Evolutionary conservation across 176 grass and related monocot species (phyloP), one percentile per base, ranked within the genome.

Genomic region (Zea luxurians): DNA sequence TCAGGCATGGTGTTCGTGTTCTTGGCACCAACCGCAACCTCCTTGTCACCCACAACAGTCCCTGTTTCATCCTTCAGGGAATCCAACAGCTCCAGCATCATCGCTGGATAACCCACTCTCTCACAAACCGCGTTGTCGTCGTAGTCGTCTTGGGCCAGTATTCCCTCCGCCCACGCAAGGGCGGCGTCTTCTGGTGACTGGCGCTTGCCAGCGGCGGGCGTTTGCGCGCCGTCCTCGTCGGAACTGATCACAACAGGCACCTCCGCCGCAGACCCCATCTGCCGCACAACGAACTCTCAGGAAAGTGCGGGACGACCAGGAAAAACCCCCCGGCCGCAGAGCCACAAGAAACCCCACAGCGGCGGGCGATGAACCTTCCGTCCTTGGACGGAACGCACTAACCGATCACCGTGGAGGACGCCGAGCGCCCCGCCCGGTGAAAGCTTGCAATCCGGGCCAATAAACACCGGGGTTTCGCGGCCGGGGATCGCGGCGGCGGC

Each of bases 161-260:
- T 8, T 17, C 58, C 41, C 40, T 66, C 68, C 64, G 65, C n/a
- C 89, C 80, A 85, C 2, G 52, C 64, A 34, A 89, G 61, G 20
- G 64, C 13, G 27, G 40, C n/a, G 55, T 1, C 58, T 2, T 57
- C 44, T 10, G 75, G 12, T 6, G 40, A 13, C 20, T 78, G 65
- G 37, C 7, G 16, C 35, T 81, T 65, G 37, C 4, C 68, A 5
- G 9, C 47, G 4, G 12, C 35, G 36, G 73, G 9, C 18, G 3
- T 13, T 46, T 70, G 77, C 47, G 84, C 85, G 37, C 74, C 89
- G 37, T 88, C 89, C 1, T 97, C 91, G n/a, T 93, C 89, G 2
- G 91, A 97, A 74, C 85, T 77, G 74, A 93, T 84, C 11, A 85
- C 94, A 43, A 97, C 66, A 37, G 79, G 48, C 63, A 18, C 84